These are phyloP conservation scores for Neurospora crassa DNA, from an alignment of 2,329 filamentous ascomycete genomes.

Conservation along the genomic window DNA sequence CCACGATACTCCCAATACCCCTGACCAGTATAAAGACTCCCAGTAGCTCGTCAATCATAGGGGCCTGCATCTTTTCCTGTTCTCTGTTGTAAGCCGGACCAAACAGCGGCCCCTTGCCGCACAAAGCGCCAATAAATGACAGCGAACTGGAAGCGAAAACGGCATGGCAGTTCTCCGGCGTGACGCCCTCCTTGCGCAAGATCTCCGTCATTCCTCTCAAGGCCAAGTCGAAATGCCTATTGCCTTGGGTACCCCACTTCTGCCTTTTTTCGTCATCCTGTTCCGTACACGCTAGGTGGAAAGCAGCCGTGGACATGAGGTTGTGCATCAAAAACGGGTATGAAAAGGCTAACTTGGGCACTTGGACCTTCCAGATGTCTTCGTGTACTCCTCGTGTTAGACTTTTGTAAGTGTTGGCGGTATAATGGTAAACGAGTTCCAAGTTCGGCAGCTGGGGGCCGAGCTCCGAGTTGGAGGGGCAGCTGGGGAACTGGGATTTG, in stretches of 20 bases:
- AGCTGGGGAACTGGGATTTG: not conserved
- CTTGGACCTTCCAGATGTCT: conserved; percentile 12
- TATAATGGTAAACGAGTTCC: conserved; percentile 28
- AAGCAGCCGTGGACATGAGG: conserved; percentile 15
- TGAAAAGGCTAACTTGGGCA: conserved; percentile 12
- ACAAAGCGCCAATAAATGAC: conserved; percentile 15
- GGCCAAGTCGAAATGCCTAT: not conserved
- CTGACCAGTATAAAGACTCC: conserved; percentile 15
- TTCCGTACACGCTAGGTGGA: conserved; percentile 13
- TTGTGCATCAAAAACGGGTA: conserved; percentile 18
- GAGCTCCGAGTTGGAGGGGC: not conserved
- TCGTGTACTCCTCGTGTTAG: not conserved
- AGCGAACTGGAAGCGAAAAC: conserved; percentile 14
- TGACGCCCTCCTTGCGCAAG: conserved; percentile 5
- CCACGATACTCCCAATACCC: conserved; percentile 14
- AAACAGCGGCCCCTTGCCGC: conserved; percentile 10
- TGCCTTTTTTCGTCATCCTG: not conserved
- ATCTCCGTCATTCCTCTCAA: not conserved
- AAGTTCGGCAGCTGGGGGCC: conserved; percentile 17
- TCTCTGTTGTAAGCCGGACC: not conserved
- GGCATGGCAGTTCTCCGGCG: conserved; percentile 16
- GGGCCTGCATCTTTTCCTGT: not conserved
- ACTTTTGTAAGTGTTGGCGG: conserved; percentile 16
- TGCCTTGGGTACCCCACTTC: not conserved
- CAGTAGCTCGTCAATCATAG: conserved; percentile 12